phyloP scores from a whole-genome alignment of 2,329 filamentous ascomycete species.

The Penicillium sp. region DNA sequence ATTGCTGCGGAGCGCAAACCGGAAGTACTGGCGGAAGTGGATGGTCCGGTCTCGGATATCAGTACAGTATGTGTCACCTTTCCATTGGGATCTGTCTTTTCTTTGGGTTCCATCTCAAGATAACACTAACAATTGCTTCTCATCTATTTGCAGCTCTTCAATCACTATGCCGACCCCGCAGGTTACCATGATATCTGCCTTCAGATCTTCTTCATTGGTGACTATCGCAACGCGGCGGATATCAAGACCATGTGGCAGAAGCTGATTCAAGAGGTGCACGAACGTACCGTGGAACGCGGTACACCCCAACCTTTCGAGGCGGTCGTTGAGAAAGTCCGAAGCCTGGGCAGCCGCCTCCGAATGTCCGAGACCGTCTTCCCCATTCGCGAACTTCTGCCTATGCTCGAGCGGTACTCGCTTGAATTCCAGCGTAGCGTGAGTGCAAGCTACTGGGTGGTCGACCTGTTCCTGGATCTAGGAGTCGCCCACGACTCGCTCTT shows the following conservation, averaged over 20 bases:
- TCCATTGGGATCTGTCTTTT: too few species aligned
- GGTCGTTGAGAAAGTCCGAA: constrained; percentile 50
- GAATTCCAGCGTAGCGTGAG: constrained; percentile 45
- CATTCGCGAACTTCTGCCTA: constrained; percentile 48
- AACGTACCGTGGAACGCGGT: constrained; percentile 42
- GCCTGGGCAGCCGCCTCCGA: constrained; percentile 51
- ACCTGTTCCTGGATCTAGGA: constrained; percentile 59
- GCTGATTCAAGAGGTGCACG: constrained; percentile 67
- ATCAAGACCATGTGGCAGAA: constrained; percentile 80
- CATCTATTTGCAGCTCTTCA: constrained; percentile 63
- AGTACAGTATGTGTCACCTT: constrained; percentile 59
- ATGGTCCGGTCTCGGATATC: constrained; percentile 71
- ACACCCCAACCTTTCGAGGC: constrained; percentile 44
- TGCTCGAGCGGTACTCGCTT: constrained; percentile 51
- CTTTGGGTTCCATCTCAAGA: too few species aligned
- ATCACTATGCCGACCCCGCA: constrained; percentile 82
- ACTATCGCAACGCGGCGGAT: constrained; percentile 80
- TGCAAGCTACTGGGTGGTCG: constrained; percentile 54
- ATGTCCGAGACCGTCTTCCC: constrained; percentile 54
- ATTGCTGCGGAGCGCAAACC: constrained; percentile 58
- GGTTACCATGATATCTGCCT: constrained; percentile 92
- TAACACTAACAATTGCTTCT: background rate
- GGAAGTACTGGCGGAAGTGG: constrained; percentile 61
- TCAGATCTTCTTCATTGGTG: constrained; percentile 83
- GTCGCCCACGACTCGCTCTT: constrained; percentile 58